Evolutionary conservation across 1,139 yeast genomes (phyloP), one percentile per base, ranked within the genome.

Genomic region (Yamadazyma taylorii): DNA sequence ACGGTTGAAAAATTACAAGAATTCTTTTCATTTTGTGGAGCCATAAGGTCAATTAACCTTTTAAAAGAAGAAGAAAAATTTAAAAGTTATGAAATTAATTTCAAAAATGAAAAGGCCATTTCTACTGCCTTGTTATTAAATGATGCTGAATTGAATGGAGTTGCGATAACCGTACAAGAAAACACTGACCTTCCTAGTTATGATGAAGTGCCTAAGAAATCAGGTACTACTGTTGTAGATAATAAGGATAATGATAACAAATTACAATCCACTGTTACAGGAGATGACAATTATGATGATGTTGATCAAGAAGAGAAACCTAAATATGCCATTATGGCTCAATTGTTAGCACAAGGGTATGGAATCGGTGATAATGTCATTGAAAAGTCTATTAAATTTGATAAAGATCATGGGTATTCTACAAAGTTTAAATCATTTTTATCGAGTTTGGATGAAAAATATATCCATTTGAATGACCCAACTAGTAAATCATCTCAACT

Each of bases 21-120:
- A 44, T 86, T 85, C 63, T 85, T 85, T 60, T 69, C 85, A 27
- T 85, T 85, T 58, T 84, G 94, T 56, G 95, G 95, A n/a, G 75
- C 74, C 46, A 76, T 85, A 45, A 65, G 67, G 44, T 49, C 67
- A 10, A 69, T 81, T 43, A 56, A 60, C 34, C 52, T 61, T 9
- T 36, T 73, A 34, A 63, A 62, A 17, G 24, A 38, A n/a, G 35
- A 36, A 13, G 33, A 31, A 5, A 36, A 27, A n/a, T 66, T 35
- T 62, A 66, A 47, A 51, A 68, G 17, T 73, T 75, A 45, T 42
- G 63, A 64, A 43, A 78, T 85, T 28, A 65, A 57, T 33, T 85
- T 85, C 57, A 78, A 69, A 38, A 73, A 72, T 44, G 65, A 75
- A 9, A 74, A 77, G 45, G 95, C 94, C 2, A 74, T 82, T 38